phyloP scores from a whole-genome alignment of 345 rosid genomes.

The Eutrema heterophyllum region DNA sequence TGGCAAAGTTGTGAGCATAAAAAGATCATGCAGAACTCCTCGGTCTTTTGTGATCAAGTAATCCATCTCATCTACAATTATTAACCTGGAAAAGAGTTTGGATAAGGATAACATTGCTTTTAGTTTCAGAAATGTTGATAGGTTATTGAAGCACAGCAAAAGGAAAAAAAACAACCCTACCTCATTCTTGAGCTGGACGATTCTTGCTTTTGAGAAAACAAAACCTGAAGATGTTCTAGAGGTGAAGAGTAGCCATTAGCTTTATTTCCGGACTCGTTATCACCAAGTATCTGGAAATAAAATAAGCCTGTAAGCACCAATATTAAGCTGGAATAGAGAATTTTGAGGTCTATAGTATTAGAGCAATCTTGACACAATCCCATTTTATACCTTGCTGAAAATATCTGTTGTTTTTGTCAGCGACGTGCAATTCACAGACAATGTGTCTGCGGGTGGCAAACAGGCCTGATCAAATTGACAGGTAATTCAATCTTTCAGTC shows the following conservation, averaged over 20 bases:
- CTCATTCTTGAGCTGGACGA: conserved; percentile 48
- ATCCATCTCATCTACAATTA: conserved; percentile 88
- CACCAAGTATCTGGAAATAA: conserved; percentile 48
- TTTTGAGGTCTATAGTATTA: background rate
- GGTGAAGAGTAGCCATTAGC: conserved; percentile 36
- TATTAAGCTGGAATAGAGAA: background rate
- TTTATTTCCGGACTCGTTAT: conserved; percentile 33
- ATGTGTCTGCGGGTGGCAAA: conserved; percentile 41
- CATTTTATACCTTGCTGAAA: conserved; percentile 67
- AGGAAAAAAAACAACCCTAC: conserved; percentile 34
- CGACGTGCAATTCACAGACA: conserved; percentile 67
- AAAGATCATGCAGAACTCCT: conserved; percentile 80
- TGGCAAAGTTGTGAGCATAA: conserved; percentile 83
- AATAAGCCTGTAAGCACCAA: conserved; percentile 18
- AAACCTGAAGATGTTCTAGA: conserved; percentile 55
- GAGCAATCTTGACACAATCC: too few species aligned
- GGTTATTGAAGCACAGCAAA: background rate
- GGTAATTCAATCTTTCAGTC: background rate
- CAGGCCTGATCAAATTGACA: conserved; percentile 37
- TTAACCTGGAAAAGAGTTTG: conserved; percentile 43
- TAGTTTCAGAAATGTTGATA: background rate
- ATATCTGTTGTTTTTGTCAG: conserved; percentile 58
- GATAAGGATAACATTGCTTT: background rate
- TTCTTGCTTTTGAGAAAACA: conserved; percentile 54
- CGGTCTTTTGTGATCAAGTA: conserved; percentile 74